Evolutionary conservation across 2,329 filamentous ascomycete genomes (phyloP), one percentile per base, ranked within the genome.

Genomic region (Colletotrichum plurivorum): DNA sequence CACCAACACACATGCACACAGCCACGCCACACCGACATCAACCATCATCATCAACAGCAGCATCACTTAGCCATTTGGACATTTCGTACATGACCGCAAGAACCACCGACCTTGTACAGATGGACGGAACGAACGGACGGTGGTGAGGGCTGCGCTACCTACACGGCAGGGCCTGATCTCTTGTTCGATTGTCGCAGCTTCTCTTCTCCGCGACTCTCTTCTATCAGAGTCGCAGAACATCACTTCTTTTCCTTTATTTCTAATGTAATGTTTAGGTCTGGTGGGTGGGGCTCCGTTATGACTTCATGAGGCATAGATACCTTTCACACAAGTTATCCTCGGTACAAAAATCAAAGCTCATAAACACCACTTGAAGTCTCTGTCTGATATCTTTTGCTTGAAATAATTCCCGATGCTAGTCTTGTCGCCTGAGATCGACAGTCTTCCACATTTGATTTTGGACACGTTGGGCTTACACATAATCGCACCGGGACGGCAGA

Each of bases 1-100:
- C 31, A 36, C 31, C 45, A 36, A 43, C n/a, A 52, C 46, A 43
- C n/a, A 52, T 45, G 25, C n/a, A 36, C 39, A 49, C 46, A 27
- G 16, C 31, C 31, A 45, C 41, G 49, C 49, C 61, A 43, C 63
- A 89, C 70, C 90, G 13, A 25, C 49, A 27, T 12, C 49, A 55
- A 41, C 22, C 46, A 25, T 8, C 48, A 52, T 16, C 62, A 60
- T 16, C 43, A n/a, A 55, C 48, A 45, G 7, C 53, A 66, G 60
- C 62, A 67, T 39, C 27, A 56, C 66, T 56, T 56, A 60, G 18
- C 27, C n/a, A 8, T 16, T 63, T 59, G 49, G 51, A 48, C 46
- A 64, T 46, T 43, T 66, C 51, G 62, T 55, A 69, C 66, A 69
- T 69, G 4, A 66, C 15, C 15, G 49, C 49, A 53, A 18, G 51